These are phyloP conservation scores for Boletus coccyginus DNA, from an alignment of 768 basidiomycete genomes.

Conservation along the genomic window DNA sequence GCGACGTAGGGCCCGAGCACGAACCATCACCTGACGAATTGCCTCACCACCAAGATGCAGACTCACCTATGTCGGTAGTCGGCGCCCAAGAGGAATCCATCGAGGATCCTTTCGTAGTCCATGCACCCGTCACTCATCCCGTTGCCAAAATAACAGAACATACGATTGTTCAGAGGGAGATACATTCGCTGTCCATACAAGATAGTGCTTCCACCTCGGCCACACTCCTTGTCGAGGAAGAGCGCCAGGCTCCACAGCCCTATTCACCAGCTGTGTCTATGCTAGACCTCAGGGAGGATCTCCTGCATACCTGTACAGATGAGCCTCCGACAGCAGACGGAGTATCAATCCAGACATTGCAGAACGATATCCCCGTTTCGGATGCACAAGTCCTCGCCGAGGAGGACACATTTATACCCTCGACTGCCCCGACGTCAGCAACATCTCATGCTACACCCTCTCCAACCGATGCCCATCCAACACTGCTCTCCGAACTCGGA, in stretches of 20 bases:
- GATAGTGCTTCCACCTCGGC: background rate
- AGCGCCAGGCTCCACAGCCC: background rate
- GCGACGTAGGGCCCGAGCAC: background rate
- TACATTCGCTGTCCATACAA: slow-evolving; percentile 2
- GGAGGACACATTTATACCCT: background rate
- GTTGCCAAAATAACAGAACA: background rate
- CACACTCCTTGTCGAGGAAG: slow-evolving; percentile 15
- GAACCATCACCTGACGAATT: background rate
- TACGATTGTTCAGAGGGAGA: background rate
- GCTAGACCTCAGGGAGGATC: slow-evolving; percentile 13
- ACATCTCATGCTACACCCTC: background rate
- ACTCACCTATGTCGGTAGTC: slow-evolving; percentile 1
- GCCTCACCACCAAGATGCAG: background rate
- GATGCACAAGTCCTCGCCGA: background rate
- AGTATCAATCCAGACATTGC: background rate
- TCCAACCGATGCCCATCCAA: slow-evolving; percentile 1
- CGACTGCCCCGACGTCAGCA: background rate
- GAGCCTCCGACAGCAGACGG: background rate
- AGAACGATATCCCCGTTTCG: background rate
- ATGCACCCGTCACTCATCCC: background rate
- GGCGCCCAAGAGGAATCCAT: background rate
- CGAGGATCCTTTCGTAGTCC: slow-evolving; percentile 10
- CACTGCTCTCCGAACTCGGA: slow-evolving; percentile 47
- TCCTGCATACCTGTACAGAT: background rate
- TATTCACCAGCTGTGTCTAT: slow-evolving; percentile 20